These are phyloP conservation scores for Bipolaris sorokiniana DNA, from an alignment of 2,329 filamentous ascomycete species.

Conservation along the genomic window DNA sequence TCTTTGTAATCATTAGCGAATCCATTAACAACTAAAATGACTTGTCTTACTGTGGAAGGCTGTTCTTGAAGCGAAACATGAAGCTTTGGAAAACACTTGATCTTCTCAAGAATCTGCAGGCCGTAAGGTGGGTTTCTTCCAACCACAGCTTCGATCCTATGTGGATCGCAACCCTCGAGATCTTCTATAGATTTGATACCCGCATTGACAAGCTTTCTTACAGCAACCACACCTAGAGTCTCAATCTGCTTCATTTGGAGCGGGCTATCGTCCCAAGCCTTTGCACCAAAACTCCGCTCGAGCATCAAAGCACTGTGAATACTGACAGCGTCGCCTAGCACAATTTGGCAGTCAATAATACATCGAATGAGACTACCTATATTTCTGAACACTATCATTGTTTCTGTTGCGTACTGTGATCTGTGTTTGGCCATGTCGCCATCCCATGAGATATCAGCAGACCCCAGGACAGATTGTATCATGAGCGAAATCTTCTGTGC, in stretches of 20 bases:
- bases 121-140: constrained; percentile 86
- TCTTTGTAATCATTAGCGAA: constrained; percentile 14
- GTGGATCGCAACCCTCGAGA: constrained; percentile 70
- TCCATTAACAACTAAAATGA: not conserved
- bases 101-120: constrained; percentile 66
- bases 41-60: constrained; percentile 49
- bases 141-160: constrained; percentile 76
- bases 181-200: constrained; percentile 73
- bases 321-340: constrained; percentile 68
- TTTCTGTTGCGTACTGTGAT: constrained; percentile 66
- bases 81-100: constrained; percentile 75
- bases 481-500: constrained; percentile 79
- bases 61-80: constrained; percentile 61
- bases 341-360: constrained; percentile 74
- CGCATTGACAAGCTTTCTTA: constrained; percentile 74
- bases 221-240: constrained; percentile 75
- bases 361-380: constrained; percentile 74
- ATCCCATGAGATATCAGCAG: constrained; percentile 60
- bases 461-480: constrained; percentile 76
- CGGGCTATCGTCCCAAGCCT: constrained; percentile 80
- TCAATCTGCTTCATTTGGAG: constrained; percentile 84
- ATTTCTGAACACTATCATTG: constrained; percentile 68
- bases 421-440: constrained; percentile 63
- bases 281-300: constrained; percentile 75
- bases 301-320: constrained; percentile 76